A percentile compares a stretch with the other conserved stretches of the same genome.
Conservation (phyloP, 768 basidiomycete species). For the Rickenella mellea region DNA sequence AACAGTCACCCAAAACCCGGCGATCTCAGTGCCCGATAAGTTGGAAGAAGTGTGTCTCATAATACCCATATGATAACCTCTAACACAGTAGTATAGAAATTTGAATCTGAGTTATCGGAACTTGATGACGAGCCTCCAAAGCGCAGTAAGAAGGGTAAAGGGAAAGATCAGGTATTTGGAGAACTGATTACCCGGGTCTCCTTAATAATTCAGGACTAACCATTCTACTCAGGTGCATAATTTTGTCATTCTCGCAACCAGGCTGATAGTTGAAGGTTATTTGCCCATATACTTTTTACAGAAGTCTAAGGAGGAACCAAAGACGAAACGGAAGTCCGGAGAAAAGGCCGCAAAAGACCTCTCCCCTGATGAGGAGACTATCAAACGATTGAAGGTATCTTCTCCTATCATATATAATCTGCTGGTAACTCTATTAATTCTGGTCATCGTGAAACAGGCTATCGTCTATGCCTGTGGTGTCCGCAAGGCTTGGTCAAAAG, state of each 20-base stretch:
- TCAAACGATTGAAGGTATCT: slow-evolving; percentile 64
- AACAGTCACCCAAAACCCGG: slow-evolving; percentile 2
- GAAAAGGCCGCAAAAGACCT: slow-evolving; percentile 16
- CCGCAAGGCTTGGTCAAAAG: slow-evolving; percentile 67
- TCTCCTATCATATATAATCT: not conserved
- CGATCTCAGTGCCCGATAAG: slow-evolving; percentile 3
- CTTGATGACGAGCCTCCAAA: slow-evolving; percentile 48
- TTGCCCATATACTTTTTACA: not conserved
- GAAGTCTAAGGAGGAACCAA: slow-evolving; percentile 18
- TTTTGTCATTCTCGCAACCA: slow-evolving; percentile 2
- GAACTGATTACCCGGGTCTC: not conserved
- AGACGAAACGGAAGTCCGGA: slow-evolving; percentile 22
- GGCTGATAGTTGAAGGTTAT: not conserved
- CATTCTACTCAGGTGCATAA: slow-evolving; percentile 1
- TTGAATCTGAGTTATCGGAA: slow-evolving; percentile 53
- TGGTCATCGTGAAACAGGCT: too few relatives aligned
- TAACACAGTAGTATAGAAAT: slow-evolving; percentile 28
- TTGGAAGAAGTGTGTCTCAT: slow-evolving; percentile 3
- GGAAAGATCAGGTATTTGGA: slow-evolving; percentile 24
- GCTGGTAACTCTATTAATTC: not conserved
- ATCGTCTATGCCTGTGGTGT: slow-evolving; percentile 68
- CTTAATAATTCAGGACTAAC: not conserved
- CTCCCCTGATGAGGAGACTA: slow-evolving; percentile 60
- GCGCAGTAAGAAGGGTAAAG: slow-evolving; percentile 27
- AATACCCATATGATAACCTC: not conserved